Conservation (phyloP, 2,329 filamentous ascomycete species). For the Neurospora crassa region DNA sequence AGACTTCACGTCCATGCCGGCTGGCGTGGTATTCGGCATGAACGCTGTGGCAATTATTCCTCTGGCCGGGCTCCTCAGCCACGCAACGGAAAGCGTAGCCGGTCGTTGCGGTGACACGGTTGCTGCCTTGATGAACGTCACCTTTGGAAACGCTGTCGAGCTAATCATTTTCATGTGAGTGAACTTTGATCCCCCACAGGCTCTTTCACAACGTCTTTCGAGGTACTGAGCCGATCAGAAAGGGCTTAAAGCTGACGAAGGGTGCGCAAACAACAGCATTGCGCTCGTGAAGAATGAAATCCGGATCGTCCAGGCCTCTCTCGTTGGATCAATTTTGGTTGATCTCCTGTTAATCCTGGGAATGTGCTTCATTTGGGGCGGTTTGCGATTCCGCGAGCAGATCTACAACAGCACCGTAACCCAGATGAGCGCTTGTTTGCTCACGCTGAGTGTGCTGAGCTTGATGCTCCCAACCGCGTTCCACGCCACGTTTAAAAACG, state of each 20-base stretch:
- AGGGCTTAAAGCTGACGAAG: background rate
- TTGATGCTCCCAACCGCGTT: slow-evolving; percentile 32
- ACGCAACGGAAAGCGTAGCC: slow-evolving; percentile 51
- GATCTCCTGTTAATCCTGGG: slow-evolving; percentile 67
- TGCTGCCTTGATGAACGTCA: slow-evolving; percentile 52
- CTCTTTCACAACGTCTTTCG: background rate
- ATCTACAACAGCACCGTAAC: slow-evolving; percentile 66
- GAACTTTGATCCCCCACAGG: background rate
- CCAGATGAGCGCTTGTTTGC: slow-evolving; percentile 62
- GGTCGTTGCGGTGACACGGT: slow-evolving; percentile 46
- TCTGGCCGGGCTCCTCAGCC: slow-evolving; percentile 45
- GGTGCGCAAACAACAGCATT: slow-evolving; percentile 16
- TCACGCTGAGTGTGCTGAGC: slow-evolving; percentile 50
- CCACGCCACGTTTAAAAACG: slow-evolving; percentile 62
- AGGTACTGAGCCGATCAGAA: background rate
- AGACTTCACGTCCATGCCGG: slow-evolving; percentile 27
- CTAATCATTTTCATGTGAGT: slow-evolving; percentile 41
- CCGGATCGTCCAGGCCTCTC: slow-evolving; percentile 64
- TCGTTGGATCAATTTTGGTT: slow-evolving; percentile 68
- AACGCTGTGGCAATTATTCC: slow-evolving; percentile 54
- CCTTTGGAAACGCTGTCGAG: slow-evolving; percentile 53
- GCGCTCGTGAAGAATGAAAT: slow-evolving; percentile 51
- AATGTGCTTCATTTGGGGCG: slow-evolving; percentile 63
- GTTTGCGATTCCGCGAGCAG: slow-evolving; percentile 44
- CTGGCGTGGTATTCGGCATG: slow-evolving; percentile 45